Base-by-base conservation (phyloP, 2,329 filamentous ascomycete species). In the Ophiocordyceps sinensis region DNA sequence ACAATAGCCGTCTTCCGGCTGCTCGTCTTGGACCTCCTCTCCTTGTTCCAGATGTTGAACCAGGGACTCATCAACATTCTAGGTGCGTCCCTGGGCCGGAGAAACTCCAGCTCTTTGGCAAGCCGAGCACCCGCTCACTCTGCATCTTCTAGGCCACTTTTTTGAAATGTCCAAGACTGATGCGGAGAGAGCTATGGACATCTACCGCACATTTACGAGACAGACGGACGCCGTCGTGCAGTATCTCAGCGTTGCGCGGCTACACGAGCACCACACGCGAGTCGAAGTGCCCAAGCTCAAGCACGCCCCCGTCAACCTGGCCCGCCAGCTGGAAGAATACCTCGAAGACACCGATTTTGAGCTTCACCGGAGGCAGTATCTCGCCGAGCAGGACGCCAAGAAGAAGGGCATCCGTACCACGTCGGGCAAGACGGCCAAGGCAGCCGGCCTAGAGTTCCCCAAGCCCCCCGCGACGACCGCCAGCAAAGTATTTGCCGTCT, bases 111-210 rank as follows among this genome's bases (percentile, higher is more conserved):
- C 23, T 26, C 23, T 9, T 2, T 26, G 3, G 5, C 23, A 26
- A 26, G 3, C 2, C 23, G 6, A 19, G 19, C 19, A 19, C 19
- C 19, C 19, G 19, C 41, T 30, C 39, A 42, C 46, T 55, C 41
- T 40, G 44, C 53, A 57, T 37, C 56, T 47, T 21, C 28, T 47
- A 93, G 87, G 91, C 52, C 85, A 93, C 61, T 98, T 96, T 62
- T 98, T 98, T 53, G 91, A 98, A 65, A 89, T 98, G 82, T 95
- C 91, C 39, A 85, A 85, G 54, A 73, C 85, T 23, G 91, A 98
- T 61, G 93, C 91, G 44, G 86, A 95, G 59, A 77, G 88, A 47
- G 87, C 91, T 43, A 77, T 98, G 64, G 74, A 79, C 45, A 89
- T 98, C 46, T 98, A 98, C 64, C 85, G 88, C 56, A 82, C 73